Evolutionary conservation across 2,329 filamentous ascomycete genomes (phyloP).

Genomic region (Xylaria sp.): DNA sequence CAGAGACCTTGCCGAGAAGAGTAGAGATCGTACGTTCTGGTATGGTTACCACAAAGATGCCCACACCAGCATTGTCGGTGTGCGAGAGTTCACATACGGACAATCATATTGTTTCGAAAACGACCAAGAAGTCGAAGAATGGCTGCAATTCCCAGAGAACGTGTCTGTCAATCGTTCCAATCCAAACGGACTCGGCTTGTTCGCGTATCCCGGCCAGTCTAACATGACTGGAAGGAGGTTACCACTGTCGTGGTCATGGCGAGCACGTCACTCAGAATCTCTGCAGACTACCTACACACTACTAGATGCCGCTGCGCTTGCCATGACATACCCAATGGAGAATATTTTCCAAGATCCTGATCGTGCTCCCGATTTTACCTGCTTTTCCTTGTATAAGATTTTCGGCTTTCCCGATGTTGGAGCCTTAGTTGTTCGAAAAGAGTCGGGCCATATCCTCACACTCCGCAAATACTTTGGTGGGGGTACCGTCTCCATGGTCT

Average conservation of each 20-base stretch:
- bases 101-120: slow-evolving; percentile 68
- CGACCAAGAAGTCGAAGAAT: slow-evolving; percentile 62
- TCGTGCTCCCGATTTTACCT: slow-evolving; percentile 68
- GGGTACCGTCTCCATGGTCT: slow-evolving; percentile 71
- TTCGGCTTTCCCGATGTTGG: slow-evolving; percentile 74
- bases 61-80: slow-evolving; percentile 74
- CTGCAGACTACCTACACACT: slow-evolving; percentile 61
- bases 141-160: slow-evolving; percentile 50
- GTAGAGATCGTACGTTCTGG: slow-evolving; percentile 59
- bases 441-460: slow-evolving; percentile 64
- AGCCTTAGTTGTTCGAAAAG: slow-evolving; percentile 65
- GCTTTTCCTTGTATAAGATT: slow-evolving; percentile 72
- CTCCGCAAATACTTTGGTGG: slow-evolving; percentile 73
- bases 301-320: slow-evolving; percentile 71
- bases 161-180: slow-evolving; percentile 41
- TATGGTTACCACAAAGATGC: slow-evolving; percentile 70
- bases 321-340: slow-evolving; percentile 69
- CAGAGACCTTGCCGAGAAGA: slow-evolving; percentile 61
- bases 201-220: slow-evolving; percentile 75
- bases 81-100: slow-evolving; percentile 69
- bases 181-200: slow-evolving; percentile 54
- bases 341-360: slow-evolving; percentile 59
- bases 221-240: slow-evolving; percentile 74
- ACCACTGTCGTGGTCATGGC: slow-evolving; percentile 64
- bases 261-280: slow-evolving; percentile 48